Conservation (phyloP, 768 basidiomycete genomes). For the Suillus subluteus region DNA sequence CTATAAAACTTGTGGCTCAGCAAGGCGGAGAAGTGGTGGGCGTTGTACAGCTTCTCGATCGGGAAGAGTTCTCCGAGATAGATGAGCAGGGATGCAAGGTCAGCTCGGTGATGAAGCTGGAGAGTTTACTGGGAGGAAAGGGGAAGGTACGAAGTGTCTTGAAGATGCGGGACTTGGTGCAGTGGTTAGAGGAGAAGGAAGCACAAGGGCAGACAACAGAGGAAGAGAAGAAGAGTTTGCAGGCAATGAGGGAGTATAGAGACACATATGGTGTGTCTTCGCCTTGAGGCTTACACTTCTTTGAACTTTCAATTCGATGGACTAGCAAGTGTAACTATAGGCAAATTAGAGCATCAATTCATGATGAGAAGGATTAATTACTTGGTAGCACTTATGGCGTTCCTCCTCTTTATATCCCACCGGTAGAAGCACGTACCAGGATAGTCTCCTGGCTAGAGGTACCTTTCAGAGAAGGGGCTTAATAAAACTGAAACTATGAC, state of each 20-base stretch:
- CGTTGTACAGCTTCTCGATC: constrained; percentile 83
- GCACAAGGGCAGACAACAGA: not conserved
- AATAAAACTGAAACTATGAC: not conserved
- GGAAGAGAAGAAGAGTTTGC: constrained; percentile 60
- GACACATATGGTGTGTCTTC: constrained; percentile 27
- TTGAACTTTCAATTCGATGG: too few species aligned
- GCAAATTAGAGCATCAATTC: not conserved
- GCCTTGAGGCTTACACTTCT: not conserved
- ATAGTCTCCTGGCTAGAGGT: not conserved
- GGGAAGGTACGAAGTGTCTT: constrained; percentile 80
- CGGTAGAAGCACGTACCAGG: not conserved
- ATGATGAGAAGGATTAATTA: not conserved
- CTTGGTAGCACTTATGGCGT: not conserved
- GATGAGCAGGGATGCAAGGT: constrained; percentile 40
- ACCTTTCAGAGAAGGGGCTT: not conserved
- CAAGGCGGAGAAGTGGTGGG: constrained; percentile 86
- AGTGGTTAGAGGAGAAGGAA: constrained; percentile 74
- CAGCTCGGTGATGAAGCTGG: constrained; percentile 85
- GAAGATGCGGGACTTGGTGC: constrained; percentile 83
- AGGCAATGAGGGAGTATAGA: constrained; percentile 73
- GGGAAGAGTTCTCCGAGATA: constrained; percentile 37
- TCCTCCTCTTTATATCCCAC: not conserved
- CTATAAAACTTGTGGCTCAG: constrained; percentile 70
- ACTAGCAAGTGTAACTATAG: not conserved
- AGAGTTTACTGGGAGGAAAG: constrained; percentile 64